A percentile compares a stretch with the other conserved stretches of the same genome.
phyloP scores from a whole-genome alignment of 1,284 basidiomycete genomes.

The Fomitopsis palustris region DNA sequence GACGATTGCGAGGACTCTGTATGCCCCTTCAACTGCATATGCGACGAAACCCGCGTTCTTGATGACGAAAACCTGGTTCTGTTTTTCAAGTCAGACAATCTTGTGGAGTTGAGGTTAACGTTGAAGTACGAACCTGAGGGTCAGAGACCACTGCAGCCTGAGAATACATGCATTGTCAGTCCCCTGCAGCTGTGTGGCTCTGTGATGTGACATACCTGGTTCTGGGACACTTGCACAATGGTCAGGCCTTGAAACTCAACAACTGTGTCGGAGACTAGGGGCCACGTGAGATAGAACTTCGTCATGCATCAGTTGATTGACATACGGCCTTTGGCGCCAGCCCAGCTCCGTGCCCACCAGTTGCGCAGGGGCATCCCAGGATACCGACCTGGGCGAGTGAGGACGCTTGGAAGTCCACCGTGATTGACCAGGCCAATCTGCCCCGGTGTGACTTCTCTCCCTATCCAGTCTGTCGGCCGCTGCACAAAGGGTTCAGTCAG shows the following conservation, averaged over 20 bases:
- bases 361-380: conserved; percentile 72
- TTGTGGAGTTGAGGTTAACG: neutral
- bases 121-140: conserved; percentile 43
- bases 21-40: conserved; percentile 69
- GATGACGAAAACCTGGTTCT: conserved; percentile 77
- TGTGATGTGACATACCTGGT: conserved; percentile 38
- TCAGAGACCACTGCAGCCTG: conserved; percentile 75
- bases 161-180: neutral
- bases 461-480: conserved; percentile 64
- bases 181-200: neutral
- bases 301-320: neutral
- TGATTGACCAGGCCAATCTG: conserved; percentile 69
- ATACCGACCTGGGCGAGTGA: conserved; percentile 70
- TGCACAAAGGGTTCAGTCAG: conserved; percentile 19
- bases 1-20: conserved; percentile 71
- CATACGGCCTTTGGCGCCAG: conserved; percentile 64
- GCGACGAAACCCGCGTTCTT: conserved; percentile 77
- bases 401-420: conserved; percentile 71
- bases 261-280: conserved; percentile 70
- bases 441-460: conserved; percentile 64
- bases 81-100: neutral
- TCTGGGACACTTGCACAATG: conserved; percentile 78
- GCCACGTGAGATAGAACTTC: neutral
- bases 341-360: conserved; percentile 75
- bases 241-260: conserved; percentile 75